phyloP scores from a whole-genome alignment of 148 eudicot species.

The Nepenthes mirabilis region DNA sequence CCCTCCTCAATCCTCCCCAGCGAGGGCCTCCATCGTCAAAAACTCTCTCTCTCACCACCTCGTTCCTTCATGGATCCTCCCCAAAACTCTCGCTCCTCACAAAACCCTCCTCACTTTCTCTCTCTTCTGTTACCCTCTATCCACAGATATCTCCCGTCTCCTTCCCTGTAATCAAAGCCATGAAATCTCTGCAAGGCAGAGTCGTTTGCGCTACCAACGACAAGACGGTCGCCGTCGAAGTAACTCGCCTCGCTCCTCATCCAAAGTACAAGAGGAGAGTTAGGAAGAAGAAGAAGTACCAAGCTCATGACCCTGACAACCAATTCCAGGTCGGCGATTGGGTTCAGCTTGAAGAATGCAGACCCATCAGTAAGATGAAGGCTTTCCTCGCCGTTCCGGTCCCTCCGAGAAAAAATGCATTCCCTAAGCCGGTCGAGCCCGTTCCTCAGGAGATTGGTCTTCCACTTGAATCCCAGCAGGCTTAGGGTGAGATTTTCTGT shows the following conservation, averaged over 20 bases:
- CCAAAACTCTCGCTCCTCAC: constrained; percentile 11
- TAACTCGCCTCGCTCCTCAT: constrained; percentile 56
- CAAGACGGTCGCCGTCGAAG: constrained; percentile 72
- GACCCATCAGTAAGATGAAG: constrained; percentile 78
- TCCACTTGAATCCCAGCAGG: constrained; percentile 35
- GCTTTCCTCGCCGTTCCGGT: constrained; percentile 44
- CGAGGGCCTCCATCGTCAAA: constrained; percentile 21
- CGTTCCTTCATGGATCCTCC: constrained; percentile 43
- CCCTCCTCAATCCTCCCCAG: constrained; percentile 29
- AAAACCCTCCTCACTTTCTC: constrained; percentile 31
- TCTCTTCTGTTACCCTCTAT: constrained; percentile 24
- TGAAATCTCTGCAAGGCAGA: constrained; percentile 49
- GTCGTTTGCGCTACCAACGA: constrained; percentile 55
- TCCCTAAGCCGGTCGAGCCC: constrained; percentile 6
- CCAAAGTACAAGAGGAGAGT: constrained; percentile 75
- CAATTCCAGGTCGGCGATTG: constrained; percentile 53
- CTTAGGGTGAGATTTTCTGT: neutral
- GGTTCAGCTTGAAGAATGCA: constrained; percentile 59
- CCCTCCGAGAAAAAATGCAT: constrained; percentile 4
- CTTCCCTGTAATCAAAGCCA: constrained; percentile 39
- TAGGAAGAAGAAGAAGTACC: constrained; percentile 76
- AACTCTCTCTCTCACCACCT: constrained; percentile 31
- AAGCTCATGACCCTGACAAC: constrained; percentile 79
- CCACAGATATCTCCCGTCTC: constrained; percentile 10
- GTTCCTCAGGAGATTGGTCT: constrained; percentile 31